Base-by-base conservation (phyloP, 2,329 filamentous ascomycete species). In the Thelonectria rubi region DNA sequence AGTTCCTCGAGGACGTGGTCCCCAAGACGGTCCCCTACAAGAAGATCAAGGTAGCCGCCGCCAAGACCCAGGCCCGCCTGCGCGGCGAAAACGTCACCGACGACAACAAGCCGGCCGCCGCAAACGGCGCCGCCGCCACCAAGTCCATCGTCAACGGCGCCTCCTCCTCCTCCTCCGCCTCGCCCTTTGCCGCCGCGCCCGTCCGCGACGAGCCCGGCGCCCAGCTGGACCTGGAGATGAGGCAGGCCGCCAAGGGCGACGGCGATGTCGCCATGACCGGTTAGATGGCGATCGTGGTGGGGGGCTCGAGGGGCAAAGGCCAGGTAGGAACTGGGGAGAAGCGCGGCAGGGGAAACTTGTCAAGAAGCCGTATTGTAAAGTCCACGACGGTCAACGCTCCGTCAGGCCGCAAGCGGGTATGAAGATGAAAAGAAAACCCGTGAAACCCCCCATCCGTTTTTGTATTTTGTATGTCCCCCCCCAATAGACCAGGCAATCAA, bases 1-100 rank as follows among this genome's bases (percentile, higher is more conserved):
- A 99, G 76, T 99, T 99, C 74, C 86, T 99, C 14, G 85, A 91
- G 65, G 95, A 99, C 77, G 87, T 97, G 24, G 91, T 97, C 39
- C 95, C 95, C 59, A 91, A 91, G 75, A 97, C 94, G 1, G 86
- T 89, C 6, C 88, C 92, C 15, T 96, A 88, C 80, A 92, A 91
- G 74, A 86, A 91, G 68, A 86, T 91, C 79, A 94, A 93, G 80
- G 88, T 88, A 46, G 72, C 86, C 65, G 82, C 85, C 1, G 79
- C 78, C 11, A 80, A 82, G 1, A 82, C 79, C 3, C 82, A 84
- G 50, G 80, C 82, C 20, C 77, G 79, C 55, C 77, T 76, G 11
- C 70, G 75, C 42, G 73, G 75, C 62, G 83, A 82, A 7, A 79
- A 80, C 66, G 71, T 73, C 30, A 70, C 65, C 34, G 72, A 73